These are phyloP conservation scores for Colletotrichum chrysophilum DNA, from an alignment of 2,329 filamentous ascomycete species.

Conservation along the genomic window DNA sequence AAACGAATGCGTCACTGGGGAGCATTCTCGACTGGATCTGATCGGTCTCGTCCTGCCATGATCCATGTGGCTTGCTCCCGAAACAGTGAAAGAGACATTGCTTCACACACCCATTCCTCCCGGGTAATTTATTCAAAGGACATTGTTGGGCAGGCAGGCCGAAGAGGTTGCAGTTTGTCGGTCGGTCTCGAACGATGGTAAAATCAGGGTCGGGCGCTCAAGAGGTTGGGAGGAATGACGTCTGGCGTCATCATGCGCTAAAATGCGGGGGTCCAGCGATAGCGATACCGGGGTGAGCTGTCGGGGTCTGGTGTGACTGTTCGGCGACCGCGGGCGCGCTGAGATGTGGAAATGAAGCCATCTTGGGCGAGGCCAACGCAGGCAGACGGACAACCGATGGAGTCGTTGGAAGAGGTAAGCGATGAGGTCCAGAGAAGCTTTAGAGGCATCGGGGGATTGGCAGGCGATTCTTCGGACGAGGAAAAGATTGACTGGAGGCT, in stretches of 20 bases:
- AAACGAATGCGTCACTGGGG: background rate
- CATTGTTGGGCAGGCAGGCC: background rate
- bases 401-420: background rate
- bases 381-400: background rate
- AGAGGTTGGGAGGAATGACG: slow-evolving; percentile 8
- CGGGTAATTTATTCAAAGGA: background rate
- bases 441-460: background rate
- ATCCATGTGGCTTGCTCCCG: background rate
- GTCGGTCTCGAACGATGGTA: background rate
- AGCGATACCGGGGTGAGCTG: background rate
- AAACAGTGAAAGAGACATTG: background rate
- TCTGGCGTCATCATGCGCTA: background rate
- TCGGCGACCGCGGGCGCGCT: background rate
- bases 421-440: slow-evolving; percentile 19
- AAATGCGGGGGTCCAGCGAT: background rate
- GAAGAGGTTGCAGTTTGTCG: background rate
- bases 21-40: background rate
- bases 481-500: slow-evolving; percentile 13
- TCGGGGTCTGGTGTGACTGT: background rate
- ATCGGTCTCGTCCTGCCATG: background rate
- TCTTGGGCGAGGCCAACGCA: background rate
- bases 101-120: background rate
- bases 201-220: background rate
- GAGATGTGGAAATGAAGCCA: background rate
- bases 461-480: slow-evolving; percentile 10